These are phyloP conservation scores for Coemansia sp. DNA, from an alignment of 192 early-diverging fungal species.

Conservation along the genomic window DNA sequence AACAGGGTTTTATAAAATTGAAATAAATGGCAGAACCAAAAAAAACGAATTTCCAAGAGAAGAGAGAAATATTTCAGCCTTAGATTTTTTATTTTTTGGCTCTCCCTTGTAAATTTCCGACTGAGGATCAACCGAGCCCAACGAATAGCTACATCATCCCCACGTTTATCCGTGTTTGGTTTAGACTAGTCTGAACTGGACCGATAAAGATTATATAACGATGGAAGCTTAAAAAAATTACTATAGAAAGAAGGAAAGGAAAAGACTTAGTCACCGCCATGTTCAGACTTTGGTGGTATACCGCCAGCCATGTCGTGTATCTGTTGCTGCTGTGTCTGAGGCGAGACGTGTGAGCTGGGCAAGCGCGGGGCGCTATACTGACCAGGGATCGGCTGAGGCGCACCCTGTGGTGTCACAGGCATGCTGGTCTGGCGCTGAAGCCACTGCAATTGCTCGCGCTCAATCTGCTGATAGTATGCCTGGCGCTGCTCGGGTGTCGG, in stretches of 20 bases:
- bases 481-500: slow-evolving; percentile 45
- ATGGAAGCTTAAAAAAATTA: not conserved
- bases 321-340: slow-evolving; percentile 32
- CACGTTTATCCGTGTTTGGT: slow-evolving; percentile 1
- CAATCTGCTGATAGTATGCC: slow-evolving; percentile 55
- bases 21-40: not conserved
- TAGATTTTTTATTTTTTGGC: not conserved
- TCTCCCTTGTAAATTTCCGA: slow-evolving; percentile 1
- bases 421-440: slow-evolving; percentile 49
- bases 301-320: slow-evolving; percentile 6
- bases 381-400: not conserved
- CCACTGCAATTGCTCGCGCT: slow-evolving; percentile 56
- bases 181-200: not conserved
- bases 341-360: slow-evolving; percentile 20
- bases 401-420: slow-evolving; percentile 15
- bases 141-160: not conserved
- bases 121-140: not conserved
- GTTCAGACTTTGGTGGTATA: slow-evolving; percentile 18
- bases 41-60: not conserved
- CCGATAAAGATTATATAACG: not conserved
- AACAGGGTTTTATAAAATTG: slow-evolving; percentile 12
- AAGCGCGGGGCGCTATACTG: slow-evolving; percentile 9
- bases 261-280: slow-evolving; percentile 2
- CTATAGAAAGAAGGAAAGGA: not conserved
- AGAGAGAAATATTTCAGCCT: not conserved